These are phyloP conservation scores for Saccharomycopsis malanga DNA, from an alignment of 805 yeast species.

Conservation along the genomic window DNA sequence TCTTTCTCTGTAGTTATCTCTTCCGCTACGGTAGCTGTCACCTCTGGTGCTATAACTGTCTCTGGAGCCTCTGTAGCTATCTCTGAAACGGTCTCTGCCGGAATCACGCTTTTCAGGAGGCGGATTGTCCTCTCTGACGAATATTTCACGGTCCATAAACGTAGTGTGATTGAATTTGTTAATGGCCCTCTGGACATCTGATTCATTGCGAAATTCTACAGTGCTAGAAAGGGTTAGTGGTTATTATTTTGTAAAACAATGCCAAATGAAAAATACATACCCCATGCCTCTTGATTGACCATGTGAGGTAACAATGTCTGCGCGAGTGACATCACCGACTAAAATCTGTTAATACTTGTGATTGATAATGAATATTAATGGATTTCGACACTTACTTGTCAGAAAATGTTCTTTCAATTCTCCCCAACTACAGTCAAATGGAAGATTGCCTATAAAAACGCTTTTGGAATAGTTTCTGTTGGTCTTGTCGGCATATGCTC, in stretches of 20 bases:
- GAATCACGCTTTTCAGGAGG: slow-evolving; percentile 45
- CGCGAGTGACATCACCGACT: slow-evolving; percentile 63
- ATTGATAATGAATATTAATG: not conserved
- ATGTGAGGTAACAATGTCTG: slow-evolving; percentile 72
- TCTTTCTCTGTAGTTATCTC: slow-evolving; percentile 24
- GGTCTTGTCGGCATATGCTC: slow-evolving; percentile 32
- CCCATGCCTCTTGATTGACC: slow-evolving; percentile 89
- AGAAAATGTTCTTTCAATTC: slow-evolving; percentile 55
- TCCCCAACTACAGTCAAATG: slow-evolving; percentile 53
- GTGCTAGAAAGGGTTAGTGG: slow-evolving; percentile 34
- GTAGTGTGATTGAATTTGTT: slow-evolving; percentile 55
- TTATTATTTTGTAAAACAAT: not conserved
- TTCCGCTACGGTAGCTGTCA: slow-evolving; percentile 14
- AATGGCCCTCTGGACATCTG: slow-evolving; percentile 68
- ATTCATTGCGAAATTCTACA: slow-evolving; percentile 65
- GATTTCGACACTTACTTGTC: slow-evolving; percentile 21
- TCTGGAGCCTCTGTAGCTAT: slow-evolving; percentile 23
- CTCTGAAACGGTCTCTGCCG: slow-evolving; percentile 22
- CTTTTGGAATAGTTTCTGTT: slow-evolving; percentile 62
- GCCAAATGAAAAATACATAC: not conserved
- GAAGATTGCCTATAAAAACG: slow-evolving; percentile 67
- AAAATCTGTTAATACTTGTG: slow-evolving; percentile 1
- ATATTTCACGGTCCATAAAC: slow-evolving; percentile 69
- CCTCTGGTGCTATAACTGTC: slow-evolving; percentile 20
- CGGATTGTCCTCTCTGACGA: slow-evolving; percentile 86